phyloP scores from a whole-genome alignment of 306 rosid species.

The Casuarina glauca region DNA sequence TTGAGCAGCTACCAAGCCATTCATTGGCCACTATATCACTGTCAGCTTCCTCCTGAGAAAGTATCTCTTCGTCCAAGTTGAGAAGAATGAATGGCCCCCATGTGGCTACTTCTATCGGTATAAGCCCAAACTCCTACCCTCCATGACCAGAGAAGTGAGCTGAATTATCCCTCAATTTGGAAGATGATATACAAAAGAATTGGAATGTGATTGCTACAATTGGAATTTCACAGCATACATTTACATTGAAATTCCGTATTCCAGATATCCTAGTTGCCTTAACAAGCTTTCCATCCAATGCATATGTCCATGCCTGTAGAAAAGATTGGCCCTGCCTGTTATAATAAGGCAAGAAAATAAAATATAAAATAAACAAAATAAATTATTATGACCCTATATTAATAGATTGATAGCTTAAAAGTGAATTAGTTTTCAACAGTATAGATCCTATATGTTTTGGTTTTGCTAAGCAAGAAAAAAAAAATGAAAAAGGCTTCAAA shows the following conservation, averaged over 20 bases:
- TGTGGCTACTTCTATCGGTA: constrained; percentile 61
- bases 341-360: constrained; percentile 3
- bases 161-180: constrained; percentile 19
- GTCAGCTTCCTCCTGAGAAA: constrained; percentile 34
- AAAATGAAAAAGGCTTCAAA: background rate
- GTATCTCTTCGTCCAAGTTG: constrained; percentile 51
- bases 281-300: constrained; percentile 73
- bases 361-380: background rate
- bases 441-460: background rate
- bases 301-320: constrained; percentile 93
- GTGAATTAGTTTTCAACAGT: background rate
- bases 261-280: constrained; percentile 81
- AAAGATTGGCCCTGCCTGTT: constrained; percentile 13
- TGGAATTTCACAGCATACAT: constrained; percentile 48
- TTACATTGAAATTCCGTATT: constrained; percentile 61
- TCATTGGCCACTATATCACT: constrained; percentile 42
- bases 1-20: constrained; percentile 89
- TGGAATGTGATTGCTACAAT: constrained; percentile 16
- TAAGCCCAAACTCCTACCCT: constrained; percentile 79
- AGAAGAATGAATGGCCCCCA: constrained; percentile 92
- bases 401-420: background rate
- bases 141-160: constrained; percentile 49
- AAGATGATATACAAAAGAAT: constrained; percentile 16
- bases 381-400: background rate
- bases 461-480: background rate